Conservation (phyloP, 2,329 filamentous ascomycete species). For the Xylariaceae sp. region DNA sequence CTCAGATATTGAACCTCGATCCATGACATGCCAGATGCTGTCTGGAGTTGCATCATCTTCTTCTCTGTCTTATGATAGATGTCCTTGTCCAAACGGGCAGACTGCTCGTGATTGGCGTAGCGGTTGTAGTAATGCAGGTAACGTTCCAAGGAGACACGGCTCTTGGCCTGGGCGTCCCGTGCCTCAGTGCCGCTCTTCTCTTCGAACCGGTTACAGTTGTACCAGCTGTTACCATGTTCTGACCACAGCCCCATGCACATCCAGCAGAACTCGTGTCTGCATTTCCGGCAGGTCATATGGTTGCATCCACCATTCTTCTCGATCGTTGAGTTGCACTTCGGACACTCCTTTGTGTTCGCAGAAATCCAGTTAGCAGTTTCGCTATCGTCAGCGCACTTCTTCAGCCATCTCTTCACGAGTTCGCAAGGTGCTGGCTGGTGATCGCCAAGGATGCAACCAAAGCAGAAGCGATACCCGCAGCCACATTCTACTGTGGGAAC, state of each 20-base stretch:
- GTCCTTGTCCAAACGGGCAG: constrained; percentile 92
- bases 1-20: constrained; percentile 98
- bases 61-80: constrained; percentile 95
- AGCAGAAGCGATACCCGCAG: constrained; percentile 88
- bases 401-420: constrained; percentile 90
- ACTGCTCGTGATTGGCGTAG: constrained; percentile 98
- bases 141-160: constrained; percentile 84
- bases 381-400: constrained; percentile 97
- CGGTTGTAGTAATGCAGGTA: constrained; percentile 99
- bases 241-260: constrained; percentile 99
- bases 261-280: constrained; percentile 69
- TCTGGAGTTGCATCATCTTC: constrained; percentile 97
- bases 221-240: constrained; percentile 98
- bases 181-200: constrained; percentile 92
- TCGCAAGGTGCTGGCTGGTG: constrained; percentile 91
- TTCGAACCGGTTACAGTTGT: constrained; percentile 97
- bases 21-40: constrained; percentile 93
- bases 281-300: constrained; percentile 38
- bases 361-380: constrained; percentile 99
- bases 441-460: constrained; percentile 84
- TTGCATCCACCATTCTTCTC: constrained; percentile 74
- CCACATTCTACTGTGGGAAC: constrained; percentile 87
- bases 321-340: constrained; percentile 92
- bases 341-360: constrained; percentile 97
- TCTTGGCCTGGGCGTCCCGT: constrained; percentile 86